Conservation (phyloP, 371 early-diverging fungal species). For the Mucor saturninus region DNA sequence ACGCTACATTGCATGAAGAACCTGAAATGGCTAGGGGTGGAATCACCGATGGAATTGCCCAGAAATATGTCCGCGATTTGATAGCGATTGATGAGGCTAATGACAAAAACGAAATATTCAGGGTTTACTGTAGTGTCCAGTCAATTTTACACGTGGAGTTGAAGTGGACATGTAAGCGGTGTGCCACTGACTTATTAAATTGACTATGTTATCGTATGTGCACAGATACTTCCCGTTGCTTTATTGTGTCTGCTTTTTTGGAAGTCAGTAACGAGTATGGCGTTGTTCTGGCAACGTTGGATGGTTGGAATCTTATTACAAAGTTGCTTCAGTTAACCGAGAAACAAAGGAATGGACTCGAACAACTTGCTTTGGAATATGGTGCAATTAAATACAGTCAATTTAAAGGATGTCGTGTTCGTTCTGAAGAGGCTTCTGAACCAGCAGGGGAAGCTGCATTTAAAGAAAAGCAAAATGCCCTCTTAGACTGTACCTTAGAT, state of each 20-base stretch:
- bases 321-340: slow-evolving; percentile 21
- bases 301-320: slow-evolving; percentile 37
- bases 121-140: slow-evolving; percentile 1
- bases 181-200: slow-evolving; percentile 23
- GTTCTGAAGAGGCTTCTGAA: background rate
- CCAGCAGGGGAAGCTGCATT: background rate
- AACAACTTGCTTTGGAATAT: slow-evolving; percentile 13
- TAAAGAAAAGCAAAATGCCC: background rate
- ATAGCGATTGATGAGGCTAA: background rate
- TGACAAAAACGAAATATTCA: background rate
- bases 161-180: slow-evolving; percentile 33
- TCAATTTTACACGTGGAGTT: slow-evolving; percentile 8
- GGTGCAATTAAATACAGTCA: slow-evolving; percentile 22
- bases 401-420: background rate
- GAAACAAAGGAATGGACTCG: slow-evolving; percentile 20
- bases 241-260: slow-evolving; percentile 27
- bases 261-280: slow-evolving; percentile 32
- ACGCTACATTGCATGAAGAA: background rate
- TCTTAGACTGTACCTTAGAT: slow-evolving; percentile 1
- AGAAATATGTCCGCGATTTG: too few species aligned
- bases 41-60: background rate
- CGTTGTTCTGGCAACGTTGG: slow-evolving; percentile 24
- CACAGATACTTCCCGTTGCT: slow-evolving; percentile 14
- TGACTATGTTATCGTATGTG: slow-evolving; percentile 34
- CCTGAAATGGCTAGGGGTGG: background rate